Conservation (phyloP, 2,329 filamentous ascomycete genomes). For the Botrytis paeoniae region DNA sequence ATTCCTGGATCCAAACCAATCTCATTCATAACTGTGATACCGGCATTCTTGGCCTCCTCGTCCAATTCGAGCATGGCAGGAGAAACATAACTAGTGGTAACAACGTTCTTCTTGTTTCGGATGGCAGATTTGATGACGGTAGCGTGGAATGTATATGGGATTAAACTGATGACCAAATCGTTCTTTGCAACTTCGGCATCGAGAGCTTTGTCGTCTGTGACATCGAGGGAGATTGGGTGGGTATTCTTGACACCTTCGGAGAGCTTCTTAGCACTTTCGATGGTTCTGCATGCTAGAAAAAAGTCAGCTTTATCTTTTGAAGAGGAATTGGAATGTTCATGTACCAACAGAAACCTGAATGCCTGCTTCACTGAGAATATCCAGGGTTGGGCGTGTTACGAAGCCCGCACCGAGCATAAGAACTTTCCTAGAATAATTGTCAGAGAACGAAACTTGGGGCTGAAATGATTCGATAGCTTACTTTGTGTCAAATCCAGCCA, state of each 20-base stretch:
- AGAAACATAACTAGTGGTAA: conserved; percentile 91
- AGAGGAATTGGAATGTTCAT: conserved; percentile 20
- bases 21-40: conserved; percentile 98
- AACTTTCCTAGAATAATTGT: conserved; percentile 35
- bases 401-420: conserved; percentile 52
- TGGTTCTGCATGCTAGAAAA: conserved; percentile 39
- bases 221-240: conserved; percentile 67
- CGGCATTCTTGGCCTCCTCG: conserved; percentile 76
- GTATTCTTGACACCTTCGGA: conserved; percentile 59
- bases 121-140: conserved; percentile 92
- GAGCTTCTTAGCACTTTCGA: conserved; percentile 73
- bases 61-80: conserved; percentile 91
- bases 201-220: conserved; percentile 70
- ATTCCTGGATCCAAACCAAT: conserved; percentile 73
- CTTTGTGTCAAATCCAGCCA: conserved; percentile 14
- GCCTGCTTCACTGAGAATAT: conserved; percentile 55
- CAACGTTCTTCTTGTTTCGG: conserved; percentile 89
- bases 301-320: not conserved
- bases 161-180: conserved; percentile 76
- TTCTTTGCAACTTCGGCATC: conserved; percentile 77
- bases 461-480: not conserved
- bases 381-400: conserved; percentile 56
- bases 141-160: conserved; percentile 89
- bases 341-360: conserved; percentile 56
- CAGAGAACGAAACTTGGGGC: not conserved